Evolutionary conservation across 148 eudicot species (phyloP).

Genomic region (Spergularia marina): DNA sequence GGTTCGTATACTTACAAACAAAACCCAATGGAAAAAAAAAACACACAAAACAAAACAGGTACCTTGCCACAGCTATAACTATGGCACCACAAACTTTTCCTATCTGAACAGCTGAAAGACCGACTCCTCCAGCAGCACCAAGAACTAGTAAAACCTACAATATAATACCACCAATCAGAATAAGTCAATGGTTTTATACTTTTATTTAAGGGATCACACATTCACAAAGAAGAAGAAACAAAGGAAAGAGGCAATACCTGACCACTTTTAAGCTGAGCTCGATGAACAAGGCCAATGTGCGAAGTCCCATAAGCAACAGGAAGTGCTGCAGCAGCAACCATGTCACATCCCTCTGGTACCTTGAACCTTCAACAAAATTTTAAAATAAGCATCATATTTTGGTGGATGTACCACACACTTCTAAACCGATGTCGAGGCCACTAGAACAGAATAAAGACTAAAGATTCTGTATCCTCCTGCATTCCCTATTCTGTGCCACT

Average conservation of each 20-base stretch:
- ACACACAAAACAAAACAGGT: not conserved
- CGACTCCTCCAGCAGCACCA: conserved; percentile 99
- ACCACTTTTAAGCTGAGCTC: conserved; percentile 72
- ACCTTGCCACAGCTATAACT: conserved; percentile 97
- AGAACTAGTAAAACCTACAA: conserved; percentile 86
- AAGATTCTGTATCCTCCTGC: not conserved
- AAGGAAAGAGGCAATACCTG: conserved; percentile 47
- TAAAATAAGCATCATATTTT: not conserved
- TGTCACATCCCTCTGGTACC: conserved; percentile 90
- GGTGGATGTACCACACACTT: not conserved
- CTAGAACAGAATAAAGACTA: not conserved
- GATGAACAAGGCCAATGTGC: conserved; percentile 87
- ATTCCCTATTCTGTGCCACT: not conserved
- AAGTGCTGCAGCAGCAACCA: conserved; percentile 82
- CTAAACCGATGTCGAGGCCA: not conserved
- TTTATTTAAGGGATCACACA: not conserved
- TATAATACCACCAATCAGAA: conserved; percentile 5
- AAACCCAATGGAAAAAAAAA: too few relatives aligned
- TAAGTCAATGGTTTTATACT: not conserved
- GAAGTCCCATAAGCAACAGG: conserved; percentile 98
- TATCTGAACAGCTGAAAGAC: conserved; percentile 92
- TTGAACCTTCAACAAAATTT: conserved; percentile 47
- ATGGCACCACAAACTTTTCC: conserved; percentile 86
- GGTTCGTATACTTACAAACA: too few relatives aligned
- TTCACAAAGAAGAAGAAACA: not conserved